These are phyloP conservation scores for Manihot esculenta DNA, from an alignment of 441 rosid species.

Conservation along the genomic window DNA sequence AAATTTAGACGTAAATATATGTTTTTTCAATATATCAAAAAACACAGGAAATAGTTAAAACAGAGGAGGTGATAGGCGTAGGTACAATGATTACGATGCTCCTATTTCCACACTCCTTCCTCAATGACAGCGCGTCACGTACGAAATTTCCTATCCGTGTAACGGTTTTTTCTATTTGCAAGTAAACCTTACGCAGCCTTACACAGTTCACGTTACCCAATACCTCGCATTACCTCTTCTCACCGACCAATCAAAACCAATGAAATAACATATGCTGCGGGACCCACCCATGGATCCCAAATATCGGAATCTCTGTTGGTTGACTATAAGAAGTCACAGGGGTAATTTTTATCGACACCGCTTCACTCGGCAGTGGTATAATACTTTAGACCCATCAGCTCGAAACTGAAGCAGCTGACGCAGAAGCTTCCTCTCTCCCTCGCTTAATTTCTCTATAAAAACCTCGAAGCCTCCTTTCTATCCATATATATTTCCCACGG, in stretches of 20 bases:
- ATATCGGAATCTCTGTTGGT: constrained; percentile 9
- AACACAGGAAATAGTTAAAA: no score
- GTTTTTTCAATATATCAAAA: no score
- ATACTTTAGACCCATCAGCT: background rate
- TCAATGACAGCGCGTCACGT: constrained; percentile 41
- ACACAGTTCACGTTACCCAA: background rate
- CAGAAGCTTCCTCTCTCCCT: constrained; percentile 23
- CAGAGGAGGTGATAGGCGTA: no score
- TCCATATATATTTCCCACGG: constrained; percentile 8
- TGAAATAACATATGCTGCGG: background rate
- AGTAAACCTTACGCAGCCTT: constrained; percentile 14
- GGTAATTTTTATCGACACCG: constrained; percentile 29
- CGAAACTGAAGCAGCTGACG: constrained; percentile 17
- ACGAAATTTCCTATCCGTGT: constrained; percentile 29
- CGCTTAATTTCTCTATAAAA: background rate
- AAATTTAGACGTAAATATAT: no score
- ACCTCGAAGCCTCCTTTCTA: constrained; percentile 6
- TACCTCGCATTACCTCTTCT: background rate
- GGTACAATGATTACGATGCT: constrained; percentile 21
- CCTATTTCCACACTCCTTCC: constrained; percentile 33
- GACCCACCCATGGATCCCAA: background rate
- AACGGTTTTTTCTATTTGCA: background rate
- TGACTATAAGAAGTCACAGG: constrained; percentile 30
- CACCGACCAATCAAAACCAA: constrained; percentile 29
- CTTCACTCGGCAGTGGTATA: constrained; percentile 9